phyloP scores from a whole-genome alignment of 352 stramenopile species.

The Aphanomyces euteiches region DNA sequence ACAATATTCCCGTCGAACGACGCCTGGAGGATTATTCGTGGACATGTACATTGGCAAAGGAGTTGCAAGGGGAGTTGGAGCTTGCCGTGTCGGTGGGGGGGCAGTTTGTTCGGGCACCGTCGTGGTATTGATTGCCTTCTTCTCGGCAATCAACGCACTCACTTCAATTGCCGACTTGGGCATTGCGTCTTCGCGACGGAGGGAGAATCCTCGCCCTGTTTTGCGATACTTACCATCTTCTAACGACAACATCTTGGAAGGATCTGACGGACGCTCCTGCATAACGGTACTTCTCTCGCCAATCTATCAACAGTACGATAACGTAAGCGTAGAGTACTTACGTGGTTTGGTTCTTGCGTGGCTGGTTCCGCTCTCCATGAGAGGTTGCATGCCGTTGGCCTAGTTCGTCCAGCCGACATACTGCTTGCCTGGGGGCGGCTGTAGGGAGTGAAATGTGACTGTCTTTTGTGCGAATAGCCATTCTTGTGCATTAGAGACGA shows the following conservation, averaged over 20 bases:
- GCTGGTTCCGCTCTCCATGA: constrained; percentile 14
- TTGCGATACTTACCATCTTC: constrained; percentile 76
- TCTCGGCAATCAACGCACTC: constrained; percentile 10
- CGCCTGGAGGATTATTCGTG: constrained; percentile 27
- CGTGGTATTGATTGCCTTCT: not conserved
- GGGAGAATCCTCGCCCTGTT: constrained; percentile 62
- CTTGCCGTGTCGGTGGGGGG: constrained; percentile 4
- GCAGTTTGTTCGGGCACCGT: not conserved
- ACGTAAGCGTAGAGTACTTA: no score
- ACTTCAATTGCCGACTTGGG: constrained; percentile 35
- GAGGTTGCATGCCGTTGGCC: constrained; percentile 13
- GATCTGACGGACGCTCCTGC: constrained; percentile 40
- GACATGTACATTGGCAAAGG: constrained; percentile 37
- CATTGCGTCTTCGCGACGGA: constrained; percentile 49
- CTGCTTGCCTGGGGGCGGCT: not conserved
- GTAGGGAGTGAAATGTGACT: constrained; percentile 27
- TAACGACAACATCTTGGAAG: constrained; percentile 45
- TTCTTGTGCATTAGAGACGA: constrained; percentile 3
- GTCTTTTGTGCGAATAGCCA: constrained; percentile 41
- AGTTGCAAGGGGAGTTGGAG: constrained; percentile 43
- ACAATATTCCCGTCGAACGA: constrained; percentile 66
- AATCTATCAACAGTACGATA: no score
- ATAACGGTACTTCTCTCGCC: no score
- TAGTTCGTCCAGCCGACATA: not conserved
- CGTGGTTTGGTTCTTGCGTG: not conserved